Base-by-base conservation (phyloP, 805 yeast species). In the Suhomyces emberorum region DNA sequence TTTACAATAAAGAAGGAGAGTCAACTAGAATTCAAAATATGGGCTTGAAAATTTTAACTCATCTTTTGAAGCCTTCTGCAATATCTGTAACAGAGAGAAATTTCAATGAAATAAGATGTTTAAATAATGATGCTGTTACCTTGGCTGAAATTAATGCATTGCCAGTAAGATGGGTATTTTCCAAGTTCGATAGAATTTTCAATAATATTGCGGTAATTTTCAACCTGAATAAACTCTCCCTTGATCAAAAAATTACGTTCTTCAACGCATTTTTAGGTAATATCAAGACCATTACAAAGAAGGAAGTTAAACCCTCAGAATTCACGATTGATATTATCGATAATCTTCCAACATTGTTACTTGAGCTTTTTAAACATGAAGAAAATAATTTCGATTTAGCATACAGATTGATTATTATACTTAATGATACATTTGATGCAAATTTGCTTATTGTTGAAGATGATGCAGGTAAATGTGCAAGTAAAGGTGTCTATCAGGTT, bases 351-450 rank as follows among this genome's bases (percentile, higher is more conserved):
- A 34, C 33, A 18, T 44, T 55, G 6, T 43, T 63, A 25, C 50
- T 48, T 9, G 35, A 39, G 6, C 44, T 63, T 25, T 54, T 61
- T 28, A 38, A 40, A 12, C 30, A 25, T 26, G 46, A 43, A 28
- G 21, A 34, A 0, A 24, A 51, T 7, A 32, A 58, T 0, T 55
- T 43, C 34, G 57, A 53, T 3, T 31, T 34, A n/a, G 38, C 56
- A 1, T 47, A 52, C 34, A 54, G 51, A 27, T 37, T 62, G 5
- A 29, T 63, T 3, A 43, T 54, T n/a, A 50, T 45, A 22, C 48
- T 64, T 28, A 56, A 52, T 21, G 69, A 63, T 22, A 54, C 67
- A 0, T 65, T 65, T 44, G 61, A 57, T 15, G 55, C 65, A 2
- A 29, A 34, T 11, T 30, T 31, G 3, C 22, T 43, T 30, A 30